Evolutionary conservation across 345 rosid species (phyloP), one percentile per base, ranked within the genome.

Genomic region (Psidium guajava): DNA sequence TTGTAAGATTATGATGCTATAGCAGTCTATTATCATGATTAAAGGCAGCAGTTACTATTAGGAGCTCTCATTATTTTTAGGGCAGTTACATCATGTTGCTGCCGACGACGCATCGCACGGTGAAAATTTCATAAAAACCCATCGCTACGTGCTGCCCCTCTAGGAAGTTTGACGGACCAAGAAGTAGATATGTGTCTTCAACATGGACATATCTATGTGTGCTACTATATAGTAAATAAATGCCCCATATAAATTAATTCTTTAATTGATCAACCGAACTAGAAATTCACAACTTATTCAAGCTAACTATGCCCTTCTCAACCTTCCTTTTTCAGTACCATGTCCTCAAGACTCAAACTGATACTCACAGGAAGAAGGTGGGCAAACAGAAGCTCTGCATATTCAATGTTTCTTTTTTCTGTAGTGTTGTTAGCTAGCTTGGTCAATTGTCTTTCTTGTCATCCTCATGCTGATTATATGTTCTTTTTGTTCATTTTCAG

Each of bases 301-400:
- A 73, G 86, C 83, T 89, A 51, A 84, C 55, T 22, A 5, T 85
- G 32, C 11, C 21, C 59, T 61, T 13, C 24, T 82, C 83, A 40
- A 54, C 82, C 74, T 59, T 54, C 77, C 20, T 32, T 77, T 85
- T 54, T 82, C 93, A 93, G 95, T 85, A 82, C 81, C 92, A 91
- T 83, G 88, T 86, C 86, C 87, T 93, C 87, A 89, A 91, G 89
- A 87, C 91, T 15, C 91, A 90, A 86, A 91, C 92, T 25, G 88
- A 86, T 4, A 93, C 91, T 77, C 83, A 58, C 82, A 89, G n/a
- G 90, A 92, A 92, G 89, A 92, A 92, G 94, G 94, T 92, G 21
- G 86, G 88, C 85, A 28, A 69, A 42, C 27, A 16, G 18, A 28
- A 40, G 85, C 81, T 28, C 24, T 54, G 54, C 47, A 53, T 24